Percentiles rank a stretch among this genome's conserved stretches.
Evolutionary conservation across 78 protist genomes (phyloP).

Genomic region (Cyanophora paradoxa): DNA sequence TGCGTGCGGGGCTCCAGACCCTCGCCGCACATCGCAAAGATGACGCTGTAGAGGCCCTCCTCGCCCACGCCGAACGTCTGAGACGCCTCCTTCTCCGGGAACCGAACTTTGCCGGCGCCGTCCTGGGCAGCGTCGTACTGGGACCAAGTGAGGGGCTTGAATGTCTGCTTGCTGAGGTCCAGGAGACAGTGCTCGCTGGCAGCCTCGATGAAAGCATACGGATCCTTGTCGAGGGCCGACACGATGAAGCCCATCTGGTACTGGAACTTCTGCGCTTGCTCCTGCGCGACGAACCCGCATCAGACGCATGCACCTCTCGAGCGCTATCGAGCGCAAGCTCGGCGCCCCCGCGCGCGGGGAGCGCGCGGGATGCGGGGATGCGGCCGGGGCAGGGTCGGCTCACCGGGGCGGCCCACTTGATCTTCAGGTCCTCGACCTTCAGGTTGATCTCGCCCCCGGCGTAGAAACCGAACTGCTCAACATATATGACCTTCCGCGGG

Average conservation of each 20-base stretch:
- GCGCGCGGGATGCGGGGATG: too few species aligned
- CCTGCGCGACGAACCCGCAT: background rate
- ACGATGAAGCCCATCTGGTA: too few species aligned
- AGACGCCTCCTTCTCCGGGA: background rate
- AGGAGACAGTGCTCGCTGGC: too few species aligned
- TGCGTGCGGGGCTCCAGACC: background rate
- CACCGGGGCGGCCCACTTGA: too few species aligned
- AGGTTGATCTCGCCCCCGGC: background rate
- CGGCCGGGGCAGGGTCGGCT: too few species aligned
- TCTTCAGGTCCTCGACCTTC: background rate
- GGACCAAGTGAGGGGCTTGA: background rate
- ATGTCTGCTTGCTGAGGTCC: background rate
- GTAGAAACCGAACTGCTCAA: background rate
- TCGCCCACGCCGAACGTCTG: background rate
- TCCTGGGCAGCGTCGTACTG: background rate
- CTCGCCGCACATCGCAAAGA: background rate
- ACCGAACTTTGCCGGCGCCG: background rate
- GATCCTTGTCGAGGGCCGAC: too few species aligned
- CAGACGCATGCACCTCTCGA: background rate
- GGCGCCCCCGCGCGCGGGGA: background rate
- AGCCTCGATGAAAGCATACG: too few species aligned
- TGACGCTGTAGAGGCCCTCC: background rate
- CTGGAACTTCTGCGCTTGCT: too few species aligned
- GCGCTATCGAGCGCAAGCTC: background rate
- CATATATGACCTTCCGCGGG: background rate